Evolutionary conservation across 768 basidiomycete genomes (phyloP).

Genomic region (Serendipita vermifera): DNA sequence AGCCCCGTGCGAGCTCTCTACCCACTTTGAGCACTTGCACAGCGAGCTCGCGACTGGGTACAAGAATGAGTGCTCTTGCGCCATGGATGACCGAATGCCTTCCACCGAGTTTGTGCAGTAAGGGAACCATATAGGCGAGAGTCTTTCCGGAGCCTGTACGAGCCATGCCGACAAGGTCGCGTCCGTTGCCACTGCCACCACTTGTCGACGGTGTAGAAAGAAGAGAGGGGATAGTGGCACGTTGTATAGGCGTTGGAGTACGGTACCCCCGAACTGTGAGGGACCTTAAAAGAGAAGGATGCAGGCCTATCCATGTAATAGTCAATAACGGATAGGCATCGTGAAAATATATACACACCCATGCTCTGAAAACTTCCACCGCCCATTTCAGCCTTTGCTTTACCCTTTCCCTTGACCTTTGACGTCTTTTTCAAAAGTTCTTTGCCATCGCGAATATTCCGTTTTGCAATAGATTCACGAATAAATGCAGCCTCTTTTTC

Average conservation of each 20-base stretch:
- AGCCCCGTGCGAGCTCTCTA: slow-evolving; percentile 81
- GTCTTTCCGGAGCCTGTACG: slow-evolving; percentile 97
- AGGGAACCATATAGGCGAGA: slow-evolving; percentile 86
- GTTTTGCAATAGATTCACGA: slow-evolving; percentile 52
- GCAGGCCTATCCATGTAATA: slow-evolving; percentile 72
- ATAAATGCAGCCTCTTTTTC: slow-evolving; percentile 55
- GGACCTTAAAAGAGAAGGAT: slow-evolving; percentile 70
- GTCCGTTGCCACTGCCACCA: no score
- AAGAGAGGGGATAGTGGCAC: slow-evolving; percentile 73
- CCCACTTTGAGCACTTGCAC: slow-evolving; percentile 89
- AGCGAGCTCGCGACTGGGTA: slow-evolving; percentile 89
- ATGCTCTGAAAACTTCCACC: slow-evolving; percentile 95
- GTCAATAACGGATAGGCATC: no score
- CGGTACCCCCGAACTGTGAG: slow-evolving; percentile 87
- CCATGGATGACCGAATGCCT: slow-evolving; percentile 70
- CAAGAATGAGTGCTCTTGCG: slow-evolving; percentile 72
- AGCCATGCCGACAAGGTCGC: slow-evolving; percentile 96
- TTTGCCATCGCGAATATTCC: slow-evolving; percentile 62
- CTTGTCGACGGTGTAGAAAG: slow-evolving; percentile 71
- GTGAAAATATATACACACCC: slow-evolving; percentile 40
- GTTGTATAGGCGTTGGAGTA: slow-evolving; percentile 92
- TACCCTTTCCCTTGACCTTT: slow-evolving; percentile 47
- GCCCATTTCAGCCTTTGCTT: slow-evolving; percentile 66
- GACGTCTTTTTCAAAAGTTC: slow-evolving; percentile 56
- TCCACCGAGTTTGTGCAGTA: slow-evolving; percentile 75